Percentiles rank a stretch among this genome's conserved stretches.
phyloP scores from a whole-genome alignment of 2,329 filamentous ascomycete species.

The Alternaria longipes region DNA sequence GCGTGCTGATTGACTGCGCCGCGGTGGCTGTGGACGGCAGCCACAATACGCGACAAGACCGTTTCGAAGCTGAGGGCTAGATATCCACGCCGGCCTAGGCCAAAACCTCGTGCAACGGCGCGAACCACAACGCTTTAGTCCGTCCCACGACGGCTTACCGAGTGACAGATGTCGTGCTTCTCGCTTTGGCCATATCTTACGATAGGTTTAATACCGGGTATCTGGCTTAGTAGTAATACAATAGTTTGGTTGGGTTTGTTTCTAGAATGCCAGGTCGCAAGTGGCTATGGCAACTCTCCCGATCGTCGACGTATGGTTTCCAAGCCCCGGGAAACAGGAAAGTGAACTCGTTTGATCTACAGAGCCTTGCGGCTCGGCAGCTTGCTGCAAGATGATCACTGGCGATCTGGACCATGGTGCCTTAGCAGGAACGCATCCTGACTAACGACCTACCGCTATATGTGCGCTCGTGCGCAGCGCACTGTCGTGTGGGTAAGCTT shows the following conservation, averaged over 20 bases:
- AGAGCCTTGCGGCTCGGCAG: neutral
- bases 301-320: neutral
- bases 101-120: constrained; percentile 8
- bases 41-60: neutral
- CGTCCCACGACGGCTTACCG: neutral
- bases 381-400: neutral
- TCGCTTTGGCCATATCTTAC: neutral
- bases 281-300: neutral
- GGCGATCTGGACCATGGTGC: neutral
- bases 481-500: constrained; percentile 3
- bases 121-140: constrained; percentile 4
- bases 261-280: neutral
- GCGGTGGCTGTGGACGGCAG: neutral
- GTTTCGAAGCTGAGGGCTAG: constrained; percentile 12
- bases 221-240: neutral
- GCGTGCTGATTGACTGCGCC: neutral
- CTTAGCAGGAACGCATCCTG: constrained; percentile 6
- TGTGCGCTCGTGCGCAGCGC: constrained; percentile 3
- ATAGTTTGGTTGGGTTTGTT: neutral
- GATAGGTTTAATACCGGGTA: neutral
- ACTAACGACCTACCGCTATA: neutral
- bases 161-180: constrained; percentile 10
- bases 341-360: neutral
- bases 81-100: neutral
- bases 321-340: neutral